These are phyloP conservation scores for Podospora fimiseda DNA, from an alignment of 495 filamentous ascomycete genomes.

Conservation along the genomic window DNA sequence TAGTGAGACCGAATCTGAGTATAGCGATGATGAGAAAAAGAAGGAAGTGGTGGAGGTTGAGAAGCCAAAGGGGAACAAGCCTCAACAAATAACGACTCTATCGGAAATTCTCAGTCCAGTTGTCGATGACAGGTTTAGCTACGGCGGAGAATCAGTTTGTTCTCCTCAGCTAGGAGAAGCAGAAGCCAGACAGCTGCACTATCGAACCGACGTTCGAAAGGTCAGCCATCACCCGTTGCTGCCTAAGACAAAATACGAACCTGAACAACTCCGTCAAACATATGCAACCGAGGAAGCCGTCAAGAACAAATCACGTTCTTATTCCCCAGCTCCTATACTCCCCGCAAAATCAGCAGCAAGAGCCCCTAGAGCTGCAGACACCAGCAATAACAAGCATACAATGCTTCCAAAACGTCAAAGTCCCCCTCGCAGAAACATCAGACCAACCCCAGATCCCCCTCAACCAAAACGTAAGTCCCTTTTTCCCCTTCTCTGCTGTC, in stretches of 20 bases:
- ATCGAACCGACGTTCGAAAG: neutral
- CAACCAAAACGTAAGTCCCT: too few species aligned
- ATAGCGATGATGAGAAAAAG: neutral
- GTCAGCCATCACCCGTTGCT: neutral
- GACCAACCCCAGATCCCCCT: too few species aligned
- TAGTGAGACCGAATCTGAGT: neutral
- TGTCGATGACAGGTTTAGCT: neutral
- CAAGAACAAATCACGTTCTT: too few species aligned
- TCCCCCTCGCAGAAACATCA: too few species aligned
- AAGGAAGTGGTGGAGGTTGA: neutral
- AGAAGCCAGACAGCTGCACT: neutral
- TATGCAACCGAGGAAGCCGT: neutral
- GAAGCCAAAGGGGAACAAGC: neutral
- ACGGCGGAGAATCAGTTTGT: neutral
- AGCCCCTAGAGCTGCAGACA: too few species aligned
- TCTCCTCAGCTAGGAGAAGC: neutral
- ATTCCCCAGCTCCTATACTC: neutral
- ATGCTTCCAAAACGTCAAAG: too few species aligned
- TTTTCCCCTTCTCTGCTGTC: too few species aligned
- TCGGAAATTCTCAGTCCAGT: too few species aligned
- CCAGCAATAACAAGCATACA: too few species aligned
- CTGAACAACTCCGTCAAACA: neutral
- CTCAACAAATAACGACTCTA: too few species aligned
- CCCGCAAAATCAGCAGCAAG: neutral
- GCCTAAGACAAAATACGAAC: neutral